Conservation (phyloP, 768 basidiomycete genomes). For the Macrolepiota dolichaula region DNA sequence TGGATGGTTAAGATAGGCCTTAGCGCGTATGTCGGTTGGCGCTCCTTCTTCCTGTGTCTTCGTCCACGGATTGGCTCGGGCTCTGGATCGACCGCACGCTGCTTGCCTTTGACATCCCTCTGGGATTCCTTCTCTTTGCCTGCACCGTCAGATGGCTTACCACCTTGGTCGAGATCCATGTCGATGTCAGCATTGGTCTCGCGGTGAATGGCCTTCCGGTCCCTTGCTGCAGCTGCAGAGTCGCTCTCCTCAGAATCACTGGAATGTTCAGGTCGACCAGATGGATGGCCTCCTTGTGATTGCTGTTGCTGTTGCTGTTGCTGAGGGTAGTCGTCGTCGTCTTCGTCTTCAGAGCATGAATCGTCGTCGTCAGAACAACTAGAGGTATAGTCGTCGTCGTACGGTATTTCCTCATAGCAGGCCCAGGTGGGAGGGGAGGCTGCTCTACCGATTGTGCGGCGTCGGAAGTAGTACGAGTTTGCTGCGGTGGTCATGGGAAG, state of each 20-base stretch:
- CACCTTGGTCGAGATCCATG: slow-evolving; percentile 47
- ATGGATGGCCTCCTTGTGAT: background rate
- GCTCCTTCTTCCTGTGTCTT: slow-evolving; percentile 50
- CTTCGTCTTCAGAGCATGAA: slow-evolving; percentile 78
- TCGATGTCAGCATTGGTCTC: slow-evolving; percentile 45
- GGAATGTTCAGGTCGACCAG: slow-evolving; percentile 4
- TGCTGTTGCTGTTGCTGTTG: background rate
- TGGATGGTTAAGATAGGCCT: slow-evolving; percentile 87
- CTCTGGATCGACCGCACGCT: slow-evolving; percentile 70
- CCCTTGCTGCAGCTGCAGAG: slow-evolving; percentile 5
- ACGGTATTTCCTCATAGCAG: slow-evolving; percentile 87
- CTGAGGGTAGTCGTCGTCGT: slow-evolving; percentile 60
- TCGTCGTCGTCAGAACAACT: slow-evolving; percentile 39
- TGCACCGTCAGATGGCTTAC: slow-evolving; percentile 31
- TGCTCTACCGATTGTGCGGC: slow-evolving; percentile 74
- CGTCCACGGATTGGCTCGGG: slow-evolving; percentile 34
- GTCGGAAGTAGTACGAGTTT: slow-evolving; percentile 54
- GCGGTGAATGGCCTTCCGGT: slow-evolving; percentile 15
- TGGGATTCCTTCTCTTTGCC: slow-evolving; percentile 30
- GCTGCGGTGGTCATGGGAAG: slow-evolving; percentile 34
- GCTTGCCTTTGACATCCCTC: slow-evolving; percentile 77
- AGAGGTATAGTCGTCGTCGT: slow-evolving; percentile 60
- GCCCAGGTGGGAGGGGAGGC: slow-evolving; percentile 86
- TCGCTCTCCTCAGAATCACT: slow-evolving; percentile 16
- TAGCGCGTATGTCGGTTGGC: slow-evolving; percentile 55